These are phyloP conservation scores for Phytophthora vignae DNA, from an alignment of 352 stramenopile genomes.

Conservation along the genomic window DNA sequence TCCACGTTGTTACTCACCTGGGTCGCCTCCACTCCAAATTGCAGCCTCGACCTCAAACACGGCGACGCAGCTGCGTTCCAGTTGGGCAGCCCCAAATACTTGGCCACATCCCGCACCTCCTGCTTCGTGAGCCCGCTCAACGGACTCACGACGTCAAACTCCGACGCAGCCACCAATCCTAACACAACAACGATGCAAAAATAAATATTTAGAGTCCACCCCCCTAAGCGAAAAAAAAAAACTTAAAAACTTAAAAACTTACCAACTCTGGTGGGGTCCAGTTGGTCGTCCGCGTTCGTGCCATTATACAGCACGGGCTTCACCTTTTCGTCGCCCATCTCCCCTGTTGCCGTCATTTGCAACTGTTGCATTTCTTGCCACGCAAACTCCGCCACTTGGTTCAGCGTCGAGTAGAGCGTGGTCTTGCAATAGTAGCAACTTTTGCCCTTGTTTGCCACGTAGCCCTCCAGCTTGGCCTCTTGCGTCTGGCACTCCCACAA, in stretches of 20 bases:
- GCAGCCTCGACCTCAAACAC: conserved; percentile 95
- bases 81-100: conserved; percentile 94
- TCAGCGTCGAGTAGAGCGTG: conserved; percentile 95
- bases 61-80: conserved; percentile 96
- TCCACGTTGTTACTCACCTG: conserved; percentile 50
- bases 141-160: conserved; percentile 95
- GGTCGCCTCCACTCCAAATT: conserved; percentile 94
- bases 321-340: conserved; percentile 8
- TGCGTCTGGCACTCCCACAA: conserved; percentile 90
- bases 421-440: conserved; percentile 98
- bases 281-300: conserved; percentile 96
- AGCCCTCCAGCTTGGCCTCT: conserved; percentile 87
- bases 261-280: conserved; percentile 92
- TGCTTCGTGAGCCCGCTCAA: conserved; percentile 91
- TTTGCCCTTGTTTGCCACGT: conserved; percentile 95
- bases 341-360: not conserved
- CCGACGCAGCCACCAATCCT: conserved; percentile 92
- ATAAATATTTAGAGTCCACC: not conserved
- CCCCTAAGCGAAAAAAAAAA: not conserved
- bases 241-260: conserved; percentile 14
- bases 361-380: conserved; percentile 35
- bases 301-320: conserved; percentile 94
- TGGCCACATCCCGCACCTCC: conserved; percentile 88
- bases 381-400: conserved; percentile 84
- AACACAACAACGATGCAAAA: conserved; percentile 22